These are phyloP conservation scores for Chondrostereum purpureum DNA, from an alignment of 1,284 basidiomycete genomes.

Conservation along the genomic window DNA sequence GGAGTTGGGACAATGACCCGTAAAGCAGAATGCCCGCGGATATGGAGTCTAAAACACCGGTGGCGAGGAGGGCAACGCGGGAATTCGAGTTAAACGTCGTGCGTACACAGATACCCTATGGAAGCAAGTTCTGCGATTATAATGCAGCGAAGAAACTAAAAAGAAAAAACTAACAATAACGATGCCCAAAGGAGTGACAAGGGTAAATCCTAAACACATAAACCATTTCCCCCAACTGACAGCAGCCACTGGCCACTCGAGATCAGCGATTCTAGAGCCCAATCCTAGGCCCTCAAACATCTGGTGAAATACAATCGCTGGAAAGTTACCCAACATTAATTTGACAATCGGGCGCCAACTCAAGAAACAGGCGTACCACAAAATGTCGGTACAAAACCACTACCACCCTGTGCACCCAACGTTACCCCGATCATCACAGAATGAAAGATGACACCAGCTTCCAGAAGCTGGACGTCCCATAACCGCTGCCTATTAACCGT, in stretches of 20 bases:
- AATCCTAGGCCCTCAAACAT: conserved; percentile 9
- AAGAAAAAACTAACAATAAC: conserved; percentile 3
- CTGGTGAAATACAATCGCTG: conserved; percentile 4
- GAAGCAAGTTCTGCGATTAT: not conserved
- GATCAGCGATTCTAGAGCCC: conserved; percentile 4
- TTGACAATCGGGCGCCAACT: too few species aligned
- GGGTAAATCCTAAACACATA: not conserved
- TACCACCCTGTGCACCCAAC: conserved; percentile 3
- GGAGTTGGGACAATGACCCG: conserved; percentile 3
- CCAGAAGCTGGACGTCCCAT: conserved; percentile 5
- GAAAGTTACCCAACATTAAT: too few species aligned
- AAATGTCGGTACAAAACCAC: not conserved
- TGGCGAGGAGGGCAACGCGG: not conserved
- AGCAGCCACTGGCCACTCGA: not conserved
- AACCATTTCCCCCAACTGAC: not conserved
- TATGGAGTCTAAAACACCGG: conserved; percentile 3
- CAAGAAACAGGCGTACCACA: too few species aligned
- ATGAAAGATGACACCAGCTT: conserved; percentile 5
- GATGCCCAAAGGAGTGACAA: conserved; percentile 6
- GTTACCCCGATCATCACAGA: conserved; percentile 3
- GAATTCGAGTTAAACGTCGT: not conserved
- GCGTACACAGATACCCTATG: not conserved
- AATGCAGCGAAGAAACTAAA: conserved; percentile 1
- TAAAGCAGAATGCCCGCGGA: conserved; percentile 7
- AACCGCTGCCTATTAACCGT: not conserved